phyloP scores from a whole-genome alignment of 2,329 filamentous ascomycete species.

The Harringtonia aguacate region DNA sequence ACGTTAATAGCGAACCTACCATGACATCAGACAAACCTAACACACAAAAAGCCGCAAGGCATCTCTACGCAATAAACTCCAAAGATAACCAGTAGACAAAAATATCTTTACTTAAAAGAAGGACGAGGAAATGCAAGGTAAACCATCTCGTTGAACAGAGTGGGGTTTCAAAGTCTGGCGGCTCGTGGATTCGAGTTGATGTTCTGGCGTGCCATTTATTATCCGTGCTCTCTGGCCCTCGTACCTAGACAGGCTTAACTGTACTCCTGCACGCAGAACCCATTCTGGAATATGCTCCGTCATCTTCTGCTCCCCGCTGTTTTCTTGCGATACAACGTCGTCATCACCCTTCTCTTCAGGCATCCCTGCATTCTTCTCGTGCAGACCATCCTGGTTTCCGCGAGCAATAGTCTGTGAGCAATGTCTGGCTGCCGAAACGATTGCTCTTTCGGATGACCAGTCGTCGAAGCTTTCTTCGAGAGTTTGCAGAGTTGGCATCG shows the following conservation, averaged over 20 bases:
- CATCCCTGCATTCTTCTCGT: slow-evolving; percentile 15
- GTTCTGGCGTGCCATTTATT: not conserved
- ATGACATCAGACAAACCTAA: too few species aligned
- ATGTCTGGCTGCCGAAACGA: not conserved
- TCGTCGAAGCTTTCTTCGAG: slow-evolving; percentile 40
- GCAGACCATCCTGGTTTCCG: slow-evolving; percentile 11
- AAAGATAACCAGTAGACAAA: too few species aligned
- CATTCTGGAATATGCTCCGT: slow-evolving; percentile 53
- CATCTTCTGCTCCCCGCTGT: slow-evolving; percentile 32
- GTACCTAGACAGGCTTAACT: slow-evolving; percentile 37
- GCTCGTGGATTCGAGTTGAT: too few species aligned
- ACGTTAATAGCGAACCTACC: too few species aligned
- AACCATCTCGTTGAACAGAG: too few species aligned
- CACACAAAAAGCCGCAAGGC: too few species aligned
- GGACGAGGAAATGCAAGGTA: too few species aligned
- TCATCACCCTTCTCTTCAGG: slow-evolving; percentile 14
- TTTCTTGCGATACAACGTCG: slow-evolving; percentile 2
- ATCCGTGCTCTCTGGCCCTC: slow-evolving; percentile 22
- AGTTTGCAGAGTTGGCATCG: slow-evolving; percentile 36
- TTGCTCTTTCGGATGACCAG: slow-evolving; percentile 15
- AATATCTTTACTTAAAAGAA: too few species aligned
- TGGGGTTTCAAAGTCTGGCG: too few species aligned
- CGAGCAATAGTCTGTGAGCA: not conserved
- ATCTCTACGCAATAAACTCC: too few species aligned
- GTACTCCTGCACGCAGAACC: slow-evolving; percentile 41